phyloP scores from a whole-genome alignment of 768 basidiomycete species.

The Pulveroboletus sp. region DNA sequence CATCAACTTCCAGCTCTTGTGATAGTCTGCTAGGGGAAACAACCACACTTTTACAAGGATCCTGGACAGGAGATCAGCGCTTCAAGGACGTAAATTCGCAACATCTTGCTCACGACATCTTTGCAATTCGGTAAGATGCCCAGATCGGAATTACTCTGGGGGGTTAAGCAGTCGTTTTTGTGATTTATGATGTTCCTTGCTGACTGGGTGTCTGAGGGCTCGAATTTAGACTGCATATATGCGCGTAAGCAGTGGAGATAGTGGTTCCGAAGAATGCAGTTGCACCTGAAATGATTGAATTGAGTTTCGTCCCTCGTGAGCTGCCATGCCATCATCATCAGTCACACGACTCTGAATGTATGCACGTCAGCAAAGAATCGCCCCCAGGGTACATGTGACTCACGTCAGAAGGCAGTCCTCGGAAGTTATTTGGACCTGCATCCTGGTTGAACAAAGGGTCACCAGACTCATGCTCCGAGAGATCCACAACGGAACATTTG shows the following conservation, averaged over 20 bases:
- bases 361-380: background rate
- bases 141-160: background rate
- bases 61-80: slow-evolving; percentile 8
- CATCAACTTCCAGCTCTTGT: background rate
- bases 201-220: background rate
- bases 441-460: background rate
- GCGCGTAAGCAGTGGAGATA: slow-evolving; percentile 11
- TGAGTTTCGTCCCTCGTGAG: background rate
- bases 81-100: background rate
- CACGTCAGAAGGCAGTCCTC: background rate
- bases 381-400: background rate
- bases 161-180: background rate
- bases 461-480: background rate
- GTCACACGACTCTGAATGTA: slow-evolving; percentile 12
- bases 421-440: background rate
- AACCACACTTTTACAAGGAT: background rate
- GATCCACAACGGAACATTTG: background rate
- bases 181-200: background rate
- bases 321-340: background rate
- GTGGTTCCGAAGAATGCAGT: background rate
- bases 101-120: slow-evolving; percentile 12
- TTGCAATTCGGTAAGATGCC: background rate
- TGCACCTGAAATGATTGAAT: slow-evolving; percentile 7
- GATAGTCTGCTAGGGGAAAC: background rate
- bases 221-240: slow-evolving; percentile 18